Base-by-base conservation (phyloP, 164 flowering plant species). In the Brasenia schreberi region DNA sequence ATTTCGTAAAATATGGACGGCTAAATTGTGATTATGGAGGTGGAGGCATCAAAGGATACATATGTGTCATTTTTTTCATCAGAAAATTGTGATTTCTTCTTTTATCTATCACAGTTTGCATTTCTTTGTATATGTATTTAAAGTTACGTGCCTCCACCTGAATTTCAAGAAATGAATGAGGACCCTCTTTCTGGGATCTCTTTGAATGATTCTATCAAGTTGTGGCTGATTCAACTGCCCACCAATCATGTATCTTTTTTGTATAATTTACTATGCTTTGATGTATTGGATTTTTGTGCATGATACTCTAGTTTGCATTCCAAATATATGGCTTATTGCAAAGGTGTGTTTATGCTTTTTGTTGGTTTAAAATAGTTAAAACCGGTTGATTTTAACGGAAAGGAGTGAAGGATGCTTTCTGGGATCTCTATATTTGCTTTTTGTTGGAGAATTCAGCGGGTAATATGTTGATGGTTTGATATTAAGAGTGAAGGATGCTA, bases 391-490 rank as follows among this genome's bases (percentile, higher is more conserved):
- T 77, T 85, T 73, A 77, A 84, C 70, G 92, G 88, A 62, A 72
- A 81, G 73, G 82, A 84, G 64, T 18, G 63, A 61, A 61, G 63
- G 79, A 83, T 72, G 94, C n/a, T n/a, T n/a, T n/a, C n/a, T n/a
- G n/a, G n/a, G n/a, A n/a, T n/a, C n/a, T n/a, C n/a, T n/a, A n/a
- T n/a, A n/a, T n/a, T n/a, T n/a, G n/a, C n/a, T n/a, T n/a, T n/a
- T n/a, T n/a, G 89, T 71, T 88, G 52, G 75, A 82, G 73, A 80
- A 77, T 62, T 69, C 83, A 64, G 82, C 89, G 19, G 97, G 97
- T 82, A 79, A 61, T 44, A 65, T 63, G 58, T 62, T 19, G 11
- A 62, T 19, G 39, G 39, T 33, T 33, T 33, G 39, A 33, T 33
- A 33, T 33, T 33, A 2, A 33, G 39, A 33, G 39, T 33, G 39